A percentile compares a stretch with the other conserved stretches of the same genome.
phyloP scores from a whole-genome alignment of 148 eudicot genomes.

The Arctostaphylos glauca region DNA sequence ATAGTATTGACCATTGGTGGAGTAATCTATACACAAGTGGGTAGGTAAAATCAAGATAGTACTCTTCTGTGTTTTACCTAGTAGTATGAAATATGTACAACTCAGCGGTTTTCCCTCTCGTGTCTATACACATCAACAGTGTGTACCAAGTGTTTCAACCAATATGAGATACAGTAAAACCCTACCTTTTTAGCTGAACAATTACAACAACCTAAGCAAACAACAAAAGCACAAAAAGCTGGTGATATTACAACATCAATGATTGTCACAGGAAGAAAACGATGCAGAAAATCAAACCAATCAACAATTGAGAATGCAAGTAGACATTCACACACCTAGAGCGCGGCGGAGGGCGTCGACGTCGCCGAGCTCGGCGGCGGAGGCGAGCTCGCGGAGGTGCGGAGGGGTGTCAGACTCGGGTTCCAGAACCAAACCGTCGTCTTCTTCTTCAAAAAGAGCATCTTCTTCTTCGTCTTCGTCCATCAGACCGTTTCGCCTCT shows the following conservation, averaged over 20 bases:
- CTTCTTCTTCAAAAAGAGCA: neutral
- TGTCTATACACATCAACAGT: neutral
- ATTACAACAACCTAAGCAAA: neutral
- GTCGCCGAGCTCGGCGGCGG: constrained; percentile 1
- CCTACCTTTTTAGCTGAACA: neutral
- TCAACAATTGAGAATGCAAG: neutral
- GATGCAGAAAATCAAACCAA: neutral
- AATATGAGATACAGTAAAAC: neutral
- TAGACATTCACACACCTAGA: neutral
- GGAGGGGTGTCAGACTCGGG: neutral
- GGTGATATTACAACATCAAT: neutral
- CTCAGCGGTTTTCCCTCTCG: neutral
- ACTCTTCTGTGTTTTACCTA: neutral
- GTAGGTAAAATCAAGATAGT: too few species aligned
- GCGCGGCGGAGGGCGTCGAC: neutral
- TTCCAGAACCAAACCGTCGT: neutral
- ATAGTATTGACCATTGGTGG: too few species aligned
- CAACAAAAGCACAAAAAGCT: neutral
- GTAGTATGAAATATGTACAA: neutral
- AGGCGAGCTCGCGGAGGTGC: constrained; percentile 3
- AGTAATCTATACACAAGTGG: too few species aligned
- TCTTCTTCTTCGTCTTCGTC: neutral
- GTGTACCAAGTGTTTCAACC: neutral
- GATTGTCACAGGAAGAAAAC: too few species aligned
- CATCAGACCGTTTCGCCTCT: neutral